Percentiles rank a stretch among this genome's conserved stretches.
phyloP scores from a whole-genome alignment of 371 early-diverging fungal species.

The Circinella umbellata region DNA sequence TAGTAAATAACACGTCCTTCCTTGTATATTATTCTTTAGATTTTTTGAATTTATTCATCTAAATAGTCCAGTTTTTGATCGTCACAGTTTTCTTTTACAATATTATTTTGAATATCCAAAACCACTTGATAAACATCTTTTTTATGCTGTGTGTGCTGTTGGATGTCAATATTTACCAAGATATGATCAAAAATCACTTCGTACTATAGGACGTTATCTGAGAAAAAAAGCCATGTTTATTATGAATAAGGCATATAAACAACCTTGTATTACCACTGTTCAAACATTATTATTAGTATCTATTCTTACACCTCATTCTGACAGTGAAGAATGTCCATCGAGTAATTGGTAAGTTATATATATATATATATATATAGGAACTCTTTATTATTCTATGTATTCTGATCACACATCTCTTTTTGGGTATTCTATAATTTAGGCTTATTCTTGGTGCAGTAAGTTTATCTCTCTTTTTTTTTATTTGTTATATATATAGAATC shows the following conservation, averaged over 20 bases:
- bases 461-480: too few species aligned
- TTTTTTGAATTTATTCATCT: neutral
- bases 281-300: neutral
- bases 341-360: neutral
- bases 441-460: too few species aligned
- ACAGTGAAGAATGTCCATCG: neutral
- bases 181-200: neutral
- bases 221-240: neutral
- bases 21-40: too few species aligned
- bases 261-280: neutral
- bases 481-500: too few species aligned
- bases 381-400: too few species aligned
- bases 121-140: neutral
- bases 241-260: neutral
- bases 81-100: neutral
- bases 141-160: neutral
- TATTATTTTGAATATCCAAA: slow-evolving; percentile 8
- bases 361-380: too few species aligned
- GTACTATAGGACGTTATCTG: neutral
- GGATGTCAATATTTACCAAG: neutral
- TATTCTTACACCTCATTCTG: neutral
- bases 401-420: too few species aligned
- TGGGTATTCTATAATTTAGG: too few species aligned
- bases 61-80: neutral
- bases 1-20: too few species aligned